These are phyloP conservation scores for Fragaria nilgerrensis DNA, from an alignment of 306 rosid genomes.

Conservation along the genomic window DNA sequence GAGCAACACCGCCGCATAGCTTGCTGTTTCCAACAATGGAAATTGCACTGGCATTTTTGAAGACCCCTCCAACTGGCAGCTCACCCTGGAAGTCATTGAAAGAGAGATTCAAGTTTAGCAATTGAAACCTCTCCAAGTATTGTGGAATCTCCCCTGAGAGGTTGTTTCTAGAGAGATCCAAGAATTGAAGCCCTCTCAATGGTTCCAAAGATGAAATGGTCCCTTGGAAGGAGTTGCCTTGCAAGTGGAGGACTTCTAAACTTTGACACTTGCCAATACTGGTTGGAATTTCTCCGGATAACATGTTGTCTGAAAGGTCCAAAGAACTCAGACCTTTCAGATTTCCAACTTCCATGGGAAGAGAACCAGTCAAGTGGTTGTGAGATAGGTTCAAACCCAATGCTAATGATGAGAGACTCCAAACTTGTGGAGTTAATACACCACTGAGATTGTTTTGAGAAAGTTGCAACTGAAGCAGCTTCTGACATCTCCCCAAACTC, in stretches of 20 bases:
- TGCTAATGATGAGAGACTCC: background rate
- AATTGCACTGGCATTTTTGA: background rate
- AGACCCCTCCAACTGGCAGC: background rate
- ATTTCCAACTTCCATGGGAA: background rate
- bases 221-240: slow-evolving; percentile 1
- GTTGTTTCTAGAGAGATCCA: slow-evolving; percentile 2
- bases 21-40: background rate
- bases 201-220: background rate
- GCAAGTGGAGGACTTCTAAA: background rate
- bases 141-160: slow-evolving; percentile 5
- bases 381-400: background rate
- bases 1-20: slow-evolving; percentile 2
- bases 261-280: background rate
- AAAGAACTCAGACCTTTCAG: background rate
- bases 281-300: background rate
- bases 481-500: background rate
- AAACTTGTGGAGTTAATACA: background rate
- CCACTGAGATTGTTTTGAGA: slow-evolving; percentile 1
- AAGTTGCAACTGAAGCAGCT: background rate
- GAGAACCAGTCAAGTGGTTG: background rate
- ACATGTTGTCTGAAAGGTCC: slow-evolving; percentile 3
- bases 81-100: slow-evolving; percentile 1
- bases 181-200: background rate
- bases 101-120: background rate
- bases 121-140: background rate